Base-by-base conservation (phyloP, 345 rosid genomes). In the Acer campestre region DNA sequence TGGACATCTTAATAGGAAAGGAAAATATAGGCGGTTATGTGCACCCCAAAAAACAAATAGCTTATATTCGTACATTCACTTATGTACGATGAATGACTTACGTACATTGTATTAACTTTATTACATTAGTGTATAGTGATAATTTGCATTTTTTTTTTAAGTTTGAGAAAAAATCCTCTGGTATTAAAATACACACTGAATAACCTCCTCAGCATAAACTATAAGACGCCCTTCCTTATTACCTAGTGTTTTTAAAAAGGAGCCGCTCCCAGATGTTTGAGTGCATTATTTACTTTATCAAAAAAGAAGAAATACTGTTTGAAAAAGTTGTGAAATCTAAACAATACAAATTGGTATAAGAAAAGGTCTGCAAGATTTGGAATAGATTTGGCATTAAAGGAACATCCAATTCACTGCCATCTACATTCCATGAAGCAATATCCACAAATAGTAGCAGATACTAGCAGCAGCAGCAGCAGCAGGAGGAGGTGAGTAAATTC, bases 371-470 rank as follows among this genome's bases (percentile, higher is more conserved):
- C 67, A 71, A 79, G 72, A 77, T 79, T 65, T 71, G 80, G 59
- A 49, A 80, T 71, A 22, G 76, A 74, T 74, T 77, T 75, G 56
- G 81, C 76, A 65, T 65, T 59, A 73, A 72, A 76, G 78, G 22
- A 78, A 70, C 71, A 58, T 59, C 63, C 53, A 16, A 35, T 35
- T 20, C 62, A 59, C 75, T 84, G 77, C 35, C 81, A 69, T 77
- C 71, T 69, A 61, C 70, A 74, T 63, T 67, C 69, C 77, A 64
- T 68, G 23, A 78, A 78, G 84, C 62, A 82, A 68, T 69, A 46
- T 68, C 72, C 86, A 68, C 65, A 75, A 74, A 78, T 76, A 68
- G 86, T 59, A 82, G 9, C 71, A 48, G 74, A 75, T 74, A 82
- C 38, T 64, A 17, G 17, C 46, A 46, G 14, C 46, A 42, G 10